Conservation (phyloP, 2,329 filamentous ascomycete genomes). For the Teratosphaeria destructans region DNA sequence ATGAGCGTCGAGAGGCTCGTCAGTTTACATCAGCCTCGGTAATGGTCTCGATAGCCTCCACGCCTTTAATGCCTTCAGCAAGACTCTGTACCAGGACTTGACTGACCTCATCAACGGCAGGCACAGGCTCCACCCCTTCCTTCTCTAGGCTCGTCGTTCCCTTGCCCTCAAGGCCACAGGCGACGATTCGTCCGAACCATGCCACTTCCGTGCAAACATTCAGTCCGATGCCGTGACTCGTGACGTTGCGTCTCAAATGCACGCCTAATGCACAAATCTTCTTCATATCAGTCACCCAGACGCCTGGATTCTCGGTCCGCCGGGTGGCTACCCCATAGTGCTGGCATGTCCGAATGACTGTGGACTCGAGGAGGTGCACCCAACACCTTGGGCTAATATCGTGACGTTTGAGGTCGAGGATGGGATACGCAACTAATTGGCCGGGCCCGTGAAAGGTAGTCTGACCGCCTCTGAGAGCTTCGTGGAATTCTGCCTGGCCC, state of each 20-base stretch:
- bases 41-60: not conserved
- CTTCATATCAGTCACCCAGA: conserved; percentile 52
- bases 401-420: conserved; percentile 68
- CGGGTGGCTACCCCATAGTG: conserved; percentile 50
- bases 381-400: conserved; percentile 63
- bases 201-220: conserved; percentile 57
- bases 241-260: conserved; percentile 76
- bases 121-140: conserved; percentile 34
- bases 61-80: conserved; percentile 10
- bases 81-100: conserved; percentile 32
- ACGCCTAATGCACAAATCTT: conserved; percentile 91
- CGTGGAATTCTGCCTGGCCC: conserved; percentile 50
- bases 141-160: conserved; percentile 62
- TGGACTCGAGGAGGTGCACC: conserved; percentile 66
- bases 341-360: conserved; percentile 56
- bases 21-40: not conserved
- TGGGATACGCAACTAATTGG: conserved; percentile 84
- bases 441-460: conserved; percentile 94
- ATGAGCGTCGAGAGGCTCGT: not conserved
- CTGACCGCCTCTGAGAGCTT: conserved; percentile 74
- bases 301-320: conserved; percentile 68
- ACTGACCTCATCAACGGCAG: conserved; percentile 29
- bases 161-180: conserved; percentile 76
- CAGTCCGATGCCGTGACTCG: conserved; percentile 72
- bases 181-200: conserved; percentile 69